Percentiles rank a stretch among this genome's conserved stretches.
These are phyloP conservation scores for Phytophthora pluvialis DNA, from an alignment of 352 stramenopile genomes.

Conservation along the genomic window DNA sequence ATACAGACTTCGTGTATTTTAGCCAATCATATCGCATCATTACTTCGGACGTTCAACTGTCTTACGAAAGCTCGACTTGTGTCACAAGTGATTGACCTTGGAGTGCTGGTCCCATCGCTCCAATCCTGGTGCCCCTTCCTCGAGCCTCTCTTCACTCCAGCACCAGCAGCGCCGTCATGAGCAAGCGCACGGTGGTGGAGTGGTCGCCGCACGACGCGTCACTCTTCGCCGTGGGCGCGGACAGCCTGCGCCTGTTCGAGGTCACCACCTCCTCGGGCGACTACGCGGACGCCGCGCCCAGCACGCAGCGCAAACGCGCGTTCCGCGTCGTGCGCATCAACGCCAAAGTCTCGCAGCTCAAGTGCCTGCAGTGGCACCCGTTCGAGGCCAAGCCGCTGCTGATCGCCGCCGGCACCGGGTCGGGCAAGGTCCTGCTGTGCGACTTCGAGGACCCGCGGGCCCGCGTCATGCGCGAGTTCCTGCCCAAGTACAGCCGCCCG, in stretches of 20 bases:
- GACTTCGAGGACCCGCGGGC: slow-evolving; percentile 78
- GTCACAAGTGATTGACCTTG: too few species aligned
- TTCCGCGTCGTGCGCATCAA: slow-evolving; percentile 87
- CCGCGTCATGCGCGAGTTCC: slow-evolving; percentile 72
- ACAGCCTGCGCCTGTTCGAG: slow-evolving; percentile 88
- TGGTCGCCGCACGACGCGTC: slow-evolving; percentile 87
- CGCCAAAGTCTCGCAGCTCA: slow-evolving; percentile 75
- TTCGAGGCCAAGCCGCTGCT: slow-evolving; percentile 76
- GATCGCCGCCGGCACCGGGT: slow-evolving; percentile 75
- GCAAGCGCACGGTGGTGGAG: slow-evolving; percentile 81
- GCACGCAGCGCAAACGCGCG: slow-evolving; percentile 82
- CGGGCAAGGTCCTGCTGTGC: slow-evolving; percentile 84
- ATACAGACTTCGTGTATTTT: too few species aligned
- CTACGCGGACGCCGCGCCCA: slow-evolving; percentile 7
- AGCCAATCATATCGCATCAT: too few species aligned
- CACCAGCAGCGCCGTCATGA: slow-evolving; percentile 46
- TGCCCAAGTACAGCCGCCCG: slow-evolving; percentile 82
- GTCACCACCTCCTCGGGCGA: slow-evolving; percentile 40
- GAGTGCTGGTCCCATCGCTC: neutral
- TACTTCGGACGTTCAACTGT: too few species aligned
- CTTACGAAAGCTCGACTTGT: too few species aligned
- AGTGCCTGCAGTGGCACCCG: slow-evolving; percentile 87
- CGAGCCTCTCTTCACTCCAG: neutral
- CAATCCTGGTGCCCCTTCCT: slow-evolving; percentile 16
- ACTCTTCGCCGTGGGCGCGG: slow-evolving; percentile 81